Percentiles rank a stretch among this genome's conserved stretches.
Evolutionary conservation across 495 filamentous ascomycete genomes (phyloP).

Genomic region (Lindgomyces ingoldianus): DNA sequence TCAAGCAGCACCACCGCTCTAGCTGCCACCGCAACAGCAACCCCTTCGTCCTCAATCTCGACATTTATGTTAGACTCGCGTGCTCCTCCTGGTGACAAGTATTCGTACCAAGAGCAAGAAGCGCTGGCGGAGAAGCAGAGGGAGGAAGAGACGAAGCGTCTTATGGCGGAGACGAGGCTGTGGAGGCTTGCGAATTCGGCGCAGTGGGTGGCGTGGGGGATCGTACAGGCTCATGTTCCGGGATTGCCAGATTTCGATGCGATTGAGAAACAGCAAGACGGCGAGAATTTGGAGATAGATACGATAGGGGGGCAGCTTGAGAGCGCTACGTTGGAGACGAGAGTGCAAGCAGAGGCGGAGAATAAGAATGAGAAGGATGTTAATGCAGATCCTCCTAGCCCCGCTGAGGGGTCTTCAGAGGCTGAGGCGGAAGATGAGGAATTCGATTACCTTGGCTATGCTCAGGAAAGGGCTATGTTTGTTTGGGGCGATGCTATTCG

Average conservation of each 20-base stretch:
- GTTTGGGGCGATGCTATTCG: conserved; percentile 87
- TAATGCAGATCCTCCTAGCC: neutral
- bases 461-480: conserved; percentile 85
- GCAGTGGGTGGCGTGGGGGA: conserved; percentile 94
- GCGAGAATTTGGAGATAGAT: neutral
- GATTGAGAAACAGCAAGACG: conserved; percentile 8
- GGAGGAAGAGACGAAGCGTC: conserved; percentile 63
- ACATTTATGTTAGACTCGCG: conserved; percentile 73
- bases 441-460: conserved; percentile 91
- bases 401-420: conserved; percentile 6
- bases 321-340: conserved; percentile 25
- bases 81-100: conserved; percentile 50
- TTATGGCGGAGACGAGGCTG: conserved; percentile 74
- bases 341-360: conserved; percentile 19
- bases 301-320: conserved; percentile 6
- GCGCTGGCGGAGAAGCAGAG: conserved; percentile 56
- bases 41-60: conserved; percentile 46
- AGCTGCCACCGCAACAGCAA: conserved; percentile 29
- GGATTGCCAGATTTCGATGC: conserved; percentile 50
- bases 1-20: conserved; percentile 37
- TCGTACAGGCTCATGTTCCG: conserved; percentile 86
- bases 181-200: conserved; percentile 88
- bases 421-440: conserved; percentile 57
- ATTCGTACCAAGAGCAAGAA: conserved; percentile 53
- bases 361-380: neutral